A percentile compares a stretch with the other conserved stretches of the same genome.
These are phyloP conservation scores for Apiotrichum sp. DNA, from an alignment of 1,284 basidiomycete species.

Conservation along the genomic window DNA sequence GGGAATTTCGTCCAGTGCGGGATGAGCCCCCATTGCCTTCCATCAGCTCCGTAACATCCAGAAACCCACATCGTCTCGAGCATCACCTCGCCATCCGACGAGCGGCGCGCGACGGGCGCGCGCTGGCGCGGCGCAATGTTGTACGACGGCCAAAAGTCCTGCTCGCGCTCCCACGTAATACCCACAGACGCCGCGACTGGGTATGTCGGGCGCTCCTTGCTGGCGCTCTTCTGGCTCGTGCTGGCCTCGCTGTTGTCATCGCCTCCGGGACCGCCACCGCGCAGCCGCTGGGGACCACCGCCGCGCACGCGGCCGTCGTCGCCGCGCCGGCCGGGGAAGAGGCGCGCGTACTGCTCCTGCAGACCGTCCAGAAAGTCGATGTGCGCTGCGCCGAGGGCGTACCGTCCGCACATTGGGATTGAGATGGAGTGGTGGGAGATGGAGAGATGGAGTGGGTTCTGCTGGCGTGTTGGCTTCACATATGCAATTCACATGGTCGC, in stretches of 20 bases:
- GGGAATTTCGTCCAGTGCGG: conserved; percentile 71
- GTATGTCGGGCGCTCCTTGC: background rate
- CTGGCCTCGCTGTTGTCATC: background rate
- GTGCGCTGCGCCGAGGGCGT: conserved; percentile 34
- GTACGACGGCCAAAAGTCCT: conserved; percentile 35
- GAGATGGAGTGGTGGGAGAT: background rate
- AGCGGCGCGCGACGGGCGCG: conserved; percentile 50
- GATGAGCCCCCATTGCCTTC: conserved; percentile 85
- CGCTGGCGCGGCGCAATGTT: conserved; percentile 42
- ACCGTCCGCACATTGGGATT: conserved; percentile 35
- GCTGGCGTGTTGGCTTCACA: too few species aligned
- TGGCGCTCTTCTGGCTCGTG: background rate
- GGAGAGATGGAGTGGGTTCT: too few species aligned
- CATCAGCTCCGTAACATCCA: background rate
- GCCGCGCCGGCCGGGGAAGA: conserved; percentile 6
- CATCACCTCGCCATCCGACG: conserved; percentile 21
- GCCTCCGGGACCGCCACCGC: conserved; percentile 10
- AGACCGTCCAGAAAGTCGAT: conserved; percentile 14
- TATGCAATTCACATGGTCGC: too few species aligned
- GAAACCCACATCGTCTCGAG: conserved; percentile 42
- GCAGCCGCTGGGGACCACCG: conserved; percentile 5
- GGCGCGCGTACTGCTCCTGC: conserved; percentile 13
- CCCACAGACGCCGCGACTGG: background rate
- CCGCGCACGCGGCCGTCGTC: conserved; percentile 4
- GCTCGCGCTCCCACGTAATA: conserved; percentile 35